A percentile compares a stretch with the other conserved stretches of the same genome.
These are phyloP conservation scores for Pseudogymnoascus sp. DNA, from an alignment of 2,329 filamentous ascomycete genomes.

Conservation along the genomic window DNA sequence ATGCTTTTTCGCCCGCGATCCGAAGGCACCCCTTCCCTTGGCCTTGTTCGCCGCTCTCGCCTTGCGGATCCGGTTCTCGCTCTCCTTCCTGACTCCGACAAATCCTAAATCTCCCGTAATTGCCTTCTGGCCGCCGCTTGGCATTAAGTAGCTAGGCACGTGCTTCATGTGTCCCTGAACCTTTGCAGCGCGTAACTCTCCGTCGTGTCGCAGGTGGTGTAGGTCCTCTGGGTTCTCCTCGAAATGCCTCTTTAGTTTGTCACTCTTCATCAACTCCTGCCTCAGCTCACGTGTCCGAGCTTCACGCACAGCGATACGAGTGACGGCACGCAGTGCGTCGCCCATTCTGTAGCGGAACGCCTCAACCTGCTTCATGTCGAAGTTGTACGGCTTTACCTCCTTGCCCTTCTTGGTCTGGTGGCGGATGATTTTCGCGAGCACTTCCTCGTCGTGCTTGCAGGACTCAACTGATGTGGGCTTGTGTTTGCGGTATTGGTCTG, in stretches of 20 bases:
- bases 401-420: slow-evolving; percentile 72
- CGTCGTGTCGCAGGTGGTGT: slow-evolving; percentile 80
- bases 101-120: slow-evolving; percentile 64
- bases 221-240: slow-evolving; percentile 93
- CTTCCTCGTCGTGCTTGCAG: slow-evolving; percentile 74
- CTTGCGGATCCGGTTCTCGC: slow-evolving; percentile 36
- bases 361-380: slow-evolving; percentile 90
- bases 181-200: slow-evolving; percentile 72
- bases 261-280: slow-evolving; percentile 83
- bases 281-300: slow-evolving; percentile 80
- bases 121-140: slow-evolving; percentile 62
- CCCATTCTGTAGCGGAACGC: slow-evolving; percentile 92
- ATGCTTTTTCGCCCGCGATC: slow-evolving; percentile 47
- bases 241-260: slow-evolving; percentile 91
- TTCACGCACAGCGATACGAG: slow-evolving; percentile 80
- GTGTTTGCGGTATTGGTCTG: slow-evolving; percentile 77
- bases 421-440: slow-evolving; percentile 70
- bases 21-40: slow-evolving; percentile 37
- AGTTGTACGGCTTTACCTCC: slow-evolving; percentile 81
- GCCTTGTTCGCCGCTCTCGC: slow-evolving; percentile 38
- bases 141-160: slow-evolving; percentile 88
- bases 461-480: slow-evolving; percentile 72
- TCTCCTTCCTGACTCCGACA: slow-evolving; percentile 55
- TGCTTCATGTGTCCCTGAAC: slow-evolving; percentile 88
- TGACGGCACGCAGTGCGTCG: slow-evolving; percentile 84